A percentile compares a stretch with the other conserved stretches of the same genome.
Conservation (phyloP, 768 basidiomycete species). For the Roridomyces roridus region DNA sequence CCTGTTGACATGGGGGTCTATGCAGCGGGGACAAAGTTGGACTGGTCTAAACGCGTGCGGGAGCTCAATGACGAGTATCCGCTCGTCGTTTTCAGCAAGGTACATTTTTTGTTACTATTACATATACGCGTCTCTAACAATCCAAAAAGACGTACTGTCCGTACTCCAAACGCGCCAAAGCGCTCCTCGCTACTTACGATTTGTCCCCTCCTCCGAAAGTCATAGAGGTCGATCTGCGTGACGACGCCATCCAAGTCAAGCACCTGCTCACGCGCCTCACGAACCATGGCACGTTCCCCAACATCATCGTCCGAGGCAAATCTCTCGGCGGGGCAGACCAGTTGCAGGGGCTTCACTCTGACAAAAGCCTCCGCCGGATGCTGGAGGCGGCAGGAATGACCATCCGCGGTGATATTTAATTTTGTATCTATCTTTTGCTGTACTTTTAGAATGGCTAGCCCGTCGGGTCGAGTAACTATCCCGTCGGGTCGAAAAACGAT, state of each 20-base stretch:
- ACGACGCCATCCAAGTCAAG: constrained; percentile 70
- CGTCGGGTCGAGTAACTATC: too few species aligned
- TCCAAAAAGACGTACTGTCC: constrained; percentile 70
- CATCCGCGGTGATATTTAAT: constrained; percentile 31
- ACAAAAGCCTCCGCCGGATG: constrained; percentile 47
- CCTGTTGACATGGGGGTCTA: constrained; percentile 62
- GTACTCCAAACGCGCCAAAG: constrained; percentile 69
- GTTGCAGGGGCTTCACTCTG: constrained; percentile 57
- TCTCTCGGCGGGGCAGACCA: constrained; percentile 74
- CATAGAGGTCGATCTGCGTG: constrained; percentile 79
- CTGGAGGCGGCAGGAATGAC: constrained; percentile 55
- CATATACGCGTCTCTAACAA: neutral
- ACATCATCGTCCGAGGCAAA: constrained; percentile 67
- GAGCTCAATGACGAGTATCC: constrained; percentile 59
- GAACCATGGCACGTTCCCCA: constrained; percentile 74
- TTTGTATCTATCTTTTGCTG: constrained; percentile 16
- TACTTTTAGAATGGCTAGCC: constrained; percentile 9
- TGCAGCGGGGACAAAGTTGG: constrained; percentile 50
- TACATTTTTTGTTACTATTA: constrained; percentile 31
- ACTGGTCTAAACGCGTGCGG: constrained; percentile 51
- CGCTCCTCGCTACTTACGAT: constrained; percentile 64
- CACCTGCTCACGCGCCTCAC: constrained; percentile 70
- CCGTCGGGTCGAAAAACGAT: too few species aligned
- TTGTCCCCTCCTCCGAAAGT: constrained; percentile 70
- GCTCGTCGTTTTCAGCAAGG: constrained; percentile 85